A percentile compares a stretch with the other conserved stretches of the same genome.
These are phyloP conservation scores for Toxicodendron radicans DNA, from an alignment of 345 rosid genomes.

Conservation along the genomic window DNA sequence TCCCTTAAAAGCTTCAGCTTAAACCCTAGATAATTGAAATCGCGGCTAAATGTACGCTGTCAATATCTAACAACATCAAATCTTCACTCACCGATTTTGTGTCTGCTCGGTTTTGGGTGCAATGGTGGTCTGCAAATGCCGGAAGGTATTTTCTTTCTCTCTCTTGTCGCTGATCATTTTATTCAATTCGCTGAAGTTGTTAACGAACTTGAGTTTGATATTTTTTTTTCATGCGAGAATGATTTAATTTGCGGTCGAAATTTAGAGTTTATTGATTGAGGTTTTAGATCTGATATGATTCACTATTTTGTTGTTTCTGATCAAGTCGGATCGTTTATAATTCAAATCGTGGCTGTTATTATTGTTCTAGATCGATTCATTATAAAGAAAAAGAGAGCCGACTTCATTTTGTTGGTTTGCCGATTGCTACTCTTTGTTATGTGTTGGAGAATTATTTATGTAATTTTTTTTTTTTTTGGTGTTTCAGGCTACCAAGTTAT, in stretches of 20 bases:
- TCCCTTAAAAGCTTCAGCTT: slow-evolving; percentile 12
- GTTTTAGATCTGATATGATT: slow-evolving; percentile 26
- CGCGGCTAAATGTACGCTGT: background rate
- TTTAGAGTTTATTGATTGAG: slow-evolving; percentile 10
- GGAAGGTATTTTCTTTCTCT: slow-evolving; percentile 49
- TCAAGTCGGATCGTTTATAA: background rate
- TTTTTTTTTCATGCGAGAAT: background rate
- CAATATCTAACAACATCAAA: slow-evolving; percentile 16
- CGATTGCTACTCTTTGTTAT: too few species aligned
- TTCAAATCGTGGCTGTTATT: slow-evolving; percentile 3
- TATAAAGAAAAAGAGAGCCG: too few species aligned
- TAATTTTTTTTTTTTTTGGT: slow-evolving; percentile 3
- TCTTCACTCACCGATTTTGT: slow-evolving; percentile 14
- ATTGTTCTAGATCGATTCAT: background rate
- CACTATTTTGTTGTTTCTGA: slow-evolving; percentile 1
- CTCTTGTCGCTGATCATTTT: background rate
- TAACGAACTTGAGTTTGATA: background rate
- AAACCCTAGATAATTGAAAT: slow-evolving; percentile 22
- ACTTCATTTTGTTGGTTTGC: too few species aligned
- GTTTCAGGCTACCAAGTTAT: slow-evolving; percentile 90
- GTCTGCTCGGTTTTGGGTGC: slow-evolving; percentile 27
- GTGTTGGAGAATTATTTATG: background rate
- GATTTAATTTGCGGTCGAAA: background rate
- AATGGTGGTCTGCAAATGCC: slow-evolving; percentile 97
- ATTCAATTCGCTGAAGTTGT: background rate